Base-by-base conservation (phyloP, 2,329 filamentous ascomycete genomes). In the Fusarium sp. region DNA sequence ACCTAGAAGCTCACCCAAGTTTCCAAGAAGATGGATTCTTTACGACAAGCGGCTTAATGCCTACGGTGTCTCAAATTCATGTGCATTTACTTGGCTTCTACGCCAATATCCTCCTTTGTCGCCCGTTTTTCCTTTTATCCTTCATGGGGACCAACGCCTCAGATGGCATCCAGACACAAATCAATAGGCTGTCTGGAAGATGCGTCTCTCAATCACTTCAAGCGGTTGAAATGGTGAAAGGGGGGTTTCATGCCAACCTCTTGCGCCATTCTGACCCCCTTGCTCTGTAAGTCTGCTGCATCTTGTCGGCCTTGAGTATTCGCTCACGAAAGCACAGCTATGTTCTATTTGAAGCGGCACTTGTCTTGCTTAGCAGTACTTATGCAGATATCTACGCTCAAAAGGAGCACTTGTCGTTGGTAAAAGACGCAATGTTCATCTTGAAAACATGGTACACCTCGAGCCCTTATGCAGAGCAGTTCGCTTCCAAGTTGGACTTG, bases 111-210 rank as follows among this genome's bases (percentile, higher is more conserved):
- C 83, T 93, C 1, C 84, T 93, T 3, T 91, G 89, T 3, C 84
- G 91, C 34, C 90, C 91, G 0, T 92, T 92, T 78, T 90, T 92
- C 66, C 81, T 92, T 20, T 88, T 87, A 65, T 84, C 90, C 18
- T 83, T 91, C 45, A 89, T 84, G 62, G 81, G 82, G 69, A n/a
- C 17, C 24, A 54, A 54, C 17, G 59, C 52, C 12, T 47, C 56
- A 5, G 62, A 62, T 8, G 51, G 26, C 7, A 44, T 54, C 11
- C 48, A 62, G 17, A 44, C 80, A 34, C 81, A 79, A 36, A 83
- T 87, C 78, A 83, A 85, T 38, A 84, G 79, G 45, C 85, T 88
- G 63, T 87, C 86, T 11, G 84, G 87, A 63, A 84, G 85, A 17
- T 74, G 72, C 17, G 71, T 74, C 22, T 65, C 59, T 22, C 45